These are phyloP conservation scores for Lachancea quebecensis DNA, from an alignment of 805 yeast genomes.

Conservation along the genomic window DNA sequence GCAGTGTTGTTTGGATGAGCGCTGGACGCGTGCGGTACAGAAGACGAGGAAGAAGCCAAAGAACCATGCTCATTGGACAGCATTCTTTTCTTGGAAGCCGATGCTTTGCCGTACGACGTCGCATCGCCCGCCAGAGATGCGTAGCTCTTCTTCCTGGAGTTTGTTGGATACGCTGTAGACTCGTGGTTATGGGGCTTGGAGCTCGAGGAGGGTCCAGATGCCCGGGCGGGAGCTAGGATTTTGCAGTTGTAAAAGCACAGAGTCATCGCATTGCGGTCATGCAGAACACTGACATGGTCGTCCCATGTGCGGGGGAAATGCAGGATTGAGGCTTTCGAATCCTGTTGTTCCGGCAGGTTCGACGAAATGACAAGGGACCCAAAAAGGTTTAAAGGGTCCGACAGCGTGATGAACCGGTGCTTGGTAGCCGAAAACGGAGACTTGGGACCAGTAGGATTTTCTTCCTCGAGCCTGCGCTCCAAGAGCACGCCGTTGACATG, in stretches of 20 bases:
- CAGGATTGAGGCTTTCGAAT: constrained; percentile 11
- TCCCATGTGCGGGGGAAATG: constrained; percentile 22
- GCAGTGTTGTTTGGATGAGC: not conserved
- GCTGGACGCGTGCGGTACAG: not conserved
- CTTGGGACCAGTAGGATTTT: constrained; percentile 8
- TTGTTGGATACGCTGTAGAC: not conserved
- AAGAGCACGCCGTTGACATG: constrained; percentile 63
- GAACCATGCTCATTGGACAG: constrained; percentile 1
- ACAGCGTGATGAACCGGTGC: constrained; percentile 51
- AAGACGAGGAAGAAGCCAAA: constrained; percentile 2
- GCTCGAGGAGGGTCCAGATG: constrained; percentile 3
- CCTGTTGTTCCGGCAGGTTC: not conserved
- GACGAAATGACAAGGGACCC: constrained; percentile 44
- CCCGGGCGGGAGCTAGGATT: constrained; percentile 9
- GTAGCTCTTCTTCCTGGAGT: constrained; percentile 2
- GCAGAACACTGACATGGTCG: constrained; percentile 26
- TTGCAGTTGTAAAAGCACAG: constrained; percentile 23
- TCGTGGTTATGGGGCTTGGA: not conserved
- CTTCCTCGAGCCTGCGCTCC: constrained; percentile 37
- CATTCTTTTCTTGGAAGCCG: not conserved
- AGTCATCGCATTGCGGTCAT: constrained; percentile 13
- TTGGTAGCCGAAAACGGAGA: constrained; percentile 11
- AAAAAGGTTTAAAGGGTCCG: constrained; percentile 69
- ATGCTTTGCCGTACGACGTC: not conserved
- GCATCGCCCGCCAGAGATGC: constrained; percentile 1